Base-by-base conservation (phyloP, 2,329 filamentous ascomycete species). In the Alternaria ventricosa region DNA sequence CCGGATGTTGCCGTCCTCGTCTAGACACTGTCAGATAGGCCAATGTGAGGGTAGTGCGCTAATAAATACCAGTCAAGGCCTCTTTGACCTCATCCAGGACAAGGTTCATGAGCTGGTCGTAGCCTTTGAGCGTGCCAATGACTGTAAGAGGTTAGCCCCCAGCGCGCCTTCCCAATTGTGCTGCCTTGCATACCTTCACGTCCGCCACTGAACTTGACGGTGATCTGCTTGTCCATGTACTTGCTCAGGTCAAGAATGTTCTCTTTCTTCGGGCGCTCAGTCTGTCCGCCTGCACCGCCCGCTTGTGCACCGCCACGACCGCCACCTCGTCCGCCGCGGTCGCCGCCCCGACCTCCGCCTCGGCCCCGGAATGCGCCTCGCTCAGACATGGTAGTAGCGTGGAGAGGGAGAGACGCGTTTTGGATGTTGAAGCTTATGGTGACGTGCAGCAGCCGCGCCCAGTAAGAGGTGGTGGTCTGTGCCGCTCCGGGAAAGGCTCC, bases 101-200 rank as follows among this genome's bases (percentile, higher is more conserved):
- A 66, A 99, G 86, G 80, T 99, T 99, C 94, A 98, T 98, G 64
- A 99, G 86, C 74, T 96, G 94, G 79, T 99, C 96, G 80, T 94
- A 98, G 66, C 96, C 96, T 82, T 98, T 98, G 45, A 99, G 85
- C 1, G 89, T 93, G 56, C 96, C 96, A 55, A 89, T 90, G 60
- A 97, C 95, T 97, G 75, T 23, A 10, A 2, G 22, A 18, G 15
- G 66, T 74, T 45, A 74, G 67, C 41, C 45, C 15, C 44, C 18
- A 15, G 30, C 43, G 33, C 59, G 23, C 22, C 41, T 55, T 66
- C 46, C 43, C n/a, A 25, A 13, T 33, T 30, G 3, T 18, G 9
- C 7, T 12, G 46, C 33, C 57, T 4, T 68, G 11, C 53, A 20
- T 63, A 96, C 94, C 92, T 85, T 97, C 94, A 64, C 95, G 85